Evolutionary conservation across 2,329 filamentous ascomycete species (phyloP).

Genomic region (Thelonectria blattea): DNA sequence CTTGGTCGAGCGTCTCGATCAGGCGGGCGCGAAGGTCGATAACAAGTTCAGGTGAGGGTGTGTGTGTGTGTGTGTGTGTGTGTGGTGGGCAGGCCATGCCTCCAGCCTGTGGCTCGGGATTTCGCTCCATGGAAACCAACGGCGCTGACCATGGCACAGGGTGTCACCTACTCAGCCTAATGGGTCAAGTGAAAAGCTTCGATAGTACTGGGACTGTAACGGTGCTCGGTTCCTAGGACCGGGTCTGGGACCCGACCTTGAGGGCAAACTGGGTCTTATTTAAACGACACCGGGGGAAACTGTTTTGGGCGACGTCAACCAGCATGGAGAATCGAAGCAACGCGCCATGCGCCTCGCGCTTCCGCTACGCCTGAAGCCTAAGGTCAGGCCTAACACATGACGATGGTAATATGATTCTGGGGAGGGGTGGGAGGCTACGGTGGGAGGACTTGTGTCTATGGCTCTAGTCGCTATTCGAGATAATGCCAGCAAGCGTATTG

Average conservation of each 20-base stretch:
- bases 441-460: constrained; percentile 18
- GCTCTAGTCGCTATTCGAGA: constrained; percentile 17
- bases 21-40: constrained; percentile 62
- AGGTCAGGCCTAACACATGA: background rate
- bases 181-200: constrained; percentile 20
- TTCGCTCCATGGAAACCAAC: constrained; percentile 5
- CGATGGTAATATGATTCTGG: constrained; percentile 11
- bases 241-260: constrained; percentile 25
- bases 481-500: background rate
- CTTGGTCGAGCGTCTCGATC: constrained; percentile 65
- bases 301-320: background rate
- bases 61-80: too few species aligned
- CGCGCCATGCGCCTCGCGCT: constrained; percentile 1
- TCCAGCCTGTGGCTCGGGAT: background rate
- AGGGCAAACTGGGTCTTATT: background rate
- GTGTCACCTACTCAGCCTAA: constrained; percentile 17
- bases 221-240: too few species aligned
- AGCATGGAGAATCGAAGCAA: constrained; percentile 2
- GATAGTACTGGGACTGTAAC: too few species aligned
- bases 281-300: background rate
- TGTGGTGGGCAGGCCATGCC: constrained; percentile 1
- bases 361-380: background rate
- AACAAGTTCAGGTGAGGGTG: constrained; percentile 49
- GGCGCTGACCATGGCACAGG: constrained; percentile 25
- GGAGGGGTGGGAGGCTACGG: constrained; percentile 6